phyloP scores from a whole-genome alignment of 495 filamentous ascomycete genomes.

The Penicillium malachiteum region DNA sequence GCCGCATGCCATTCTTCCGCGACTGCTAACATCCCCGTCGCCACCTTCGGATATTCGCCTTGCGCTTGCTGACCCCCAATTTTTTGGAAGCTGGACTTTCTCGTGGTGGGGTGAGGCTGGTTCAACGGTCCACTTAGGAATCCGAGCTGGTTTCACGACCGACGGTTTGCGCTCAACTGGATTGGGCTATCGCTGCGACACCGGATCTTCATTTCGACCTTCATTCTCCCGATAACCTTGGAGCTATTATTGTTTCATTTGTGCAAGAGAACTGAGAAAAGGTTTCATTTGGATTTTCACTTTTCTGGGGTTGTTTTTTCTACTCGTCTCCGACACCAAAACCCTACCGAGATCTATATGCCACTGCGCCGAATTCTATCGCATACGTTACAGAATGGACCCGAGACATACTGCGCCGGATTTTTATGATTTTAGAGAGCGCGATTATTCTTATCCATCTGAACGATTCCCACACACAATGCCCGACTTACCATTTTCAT shows the following conservation, averaged over 20 bases:
- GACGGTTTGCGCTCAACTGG: slow-evolving; percentile 31
- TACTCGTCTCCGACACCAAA: too few relatives aligned
- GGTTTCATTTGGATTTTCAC: background rate
- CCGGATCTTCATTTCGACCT: slow-evolving; percentile 21
- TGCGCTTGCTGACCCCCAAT: slow-evolving; percentile 9
- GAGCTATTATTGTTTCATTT: background rate
- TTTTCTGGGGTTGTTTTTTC: too few relatives aligned
- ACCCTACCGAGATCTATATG: slow-evolving; percentile 1
- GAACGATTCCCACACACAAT: slow-evolving; percentile 24
- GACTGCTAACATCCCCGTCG: slow-evolving; percentile 5
- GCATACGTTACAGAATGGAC: slow-evolving; percentile 52
- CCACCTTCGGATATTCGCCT: slow-evolving; percentile 9
- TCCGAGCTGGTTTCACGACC: slow-evolving; percentile 29
- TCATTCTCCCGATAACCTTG: background rate
- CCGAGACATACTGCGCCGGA: slow-evolving; percentile 54
- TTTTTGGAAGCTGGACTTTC: slow-evolving; percentile 27
- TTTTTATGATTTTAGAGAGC: slow-evolving; percentile 49
- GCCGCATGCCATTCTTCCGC: slow-evolving; percentile 14
- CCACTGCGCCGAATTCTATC: slow-evolving; percentile 3
- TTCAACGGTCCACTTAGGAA: slow-evolving; percentile 22
- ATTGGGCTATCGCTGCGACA: slow-evolving; percentile 27
- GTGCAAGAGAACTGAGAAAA: background rate
- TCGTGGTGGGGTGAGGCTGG: slow-evolving; percentile 18
- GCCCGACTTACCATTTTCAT: slow-evolving; percentile 36
- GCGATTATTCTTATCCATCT: slow-evolving; percentile 17